Evolutionary conservation across 805 yeast genomes (phyloP), one percentile per base, ranked within the genome.

Genomic region (Candida andamanensis): DNA sequence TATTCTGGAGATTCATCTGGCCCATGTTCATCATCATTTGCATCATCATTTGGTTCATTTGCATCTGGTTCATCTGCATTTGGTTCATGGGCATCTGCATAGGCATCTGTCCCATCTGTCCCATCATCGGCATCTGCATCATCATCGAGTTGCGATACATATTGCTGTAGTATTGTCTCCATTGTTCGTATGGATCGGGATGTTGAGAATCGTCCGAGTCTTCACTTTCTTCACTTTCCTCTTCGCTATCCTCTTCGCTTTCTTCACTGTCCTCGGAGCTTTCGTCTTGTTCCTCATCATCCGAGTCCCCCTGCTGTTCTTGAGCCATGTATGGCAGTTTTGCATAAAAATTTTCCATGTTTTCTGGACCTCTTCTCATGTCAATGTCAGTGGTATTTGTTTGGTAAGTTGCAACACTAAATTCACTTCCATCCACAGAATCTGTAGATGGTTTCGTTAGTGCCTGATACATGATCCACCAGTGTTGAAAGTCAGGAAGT

Each of bases 141-240:
- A 21, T 35, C 47, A 42, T 42, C 10, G 49, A 35, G 28, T 36
- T 36, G 9, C 42, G 31, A 15, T 39, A 38, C 43, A 39, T 39
- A 23, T 26, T 33, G 22, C 35, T 33, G 36, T 61, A 62, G 41
- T 62, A 63, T 30, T 52, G 57, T 27, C 52, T 55, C 67, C 67
- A 62, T 37, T 61, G 66, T 22, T 50, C 52, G 31, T 58, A 55
- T 35, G 28, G 29, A 11, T 42, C 44, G n/a, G 27, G 30, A 5
- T 30, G 34, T 14, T 35, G 39, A 9, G 30, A 34, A 5, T 35
- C 31, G 13, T 29, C 35, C 12, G 27, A 28, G 11, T 36, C 39
- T 4, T 38, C 42, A 14, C 30, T 30, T 5, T 35, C 44, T 5
- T 33, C 45, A 9, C 37, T 42, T 11, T 31, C 41, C 10, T 27